A percentile compares a stretch with the other conserved stretches of the same genome.
These are phyloP conservation scores for Noccaea caerulescens DNA, from an alignment of 345 rosid genomes.

Conservation along the genomic window DNA sequence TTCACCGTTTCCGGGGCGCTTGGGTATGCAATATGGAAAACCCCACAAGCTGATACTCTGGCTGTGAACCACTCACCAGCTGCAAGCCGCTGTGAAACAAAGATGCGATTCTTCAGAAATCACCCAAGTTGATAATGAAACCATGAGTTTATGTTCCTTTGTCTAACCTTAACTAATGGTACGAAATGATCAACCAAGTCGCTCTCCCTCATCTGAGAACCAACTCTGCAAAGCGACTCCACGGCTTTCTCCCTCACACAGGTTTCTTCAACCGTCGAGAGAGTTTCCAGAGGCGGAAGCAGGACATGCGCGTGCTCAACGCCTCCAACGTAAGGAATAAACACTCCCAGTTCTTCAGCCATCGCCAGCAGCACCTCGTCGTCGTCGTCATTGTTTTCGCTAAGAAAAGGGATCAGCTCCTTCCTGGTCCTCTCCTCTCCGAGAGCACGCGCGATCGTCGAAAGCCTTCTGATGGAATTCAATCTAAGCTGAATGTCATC, in stretches of 20 bases:
- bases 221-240: conserved; percentile 77
- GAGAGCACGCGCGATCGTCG: conserved; percentile 89
- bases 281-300: conserved; percentile 76
- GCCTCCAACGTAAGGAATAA: conserved; percentile 87
- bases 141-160: not conserved
- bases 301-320: conserved; percentile 74
- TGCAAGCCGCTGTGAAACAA: conserved; percentile 70
- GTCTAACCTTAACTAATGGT: conserved; percentile 73
- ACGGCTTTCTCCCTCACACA: conserved; percentile 87
- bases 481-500: conserved; percentile 86
- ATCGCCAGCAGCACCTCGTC: conserved; percentile 85
- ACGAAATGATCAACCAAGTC: conserved; percentile 75
- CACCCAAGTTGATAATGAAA: not conserved
- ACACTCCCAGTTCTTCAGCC: conserved; percentile 86
- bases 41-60: conserved; percentile 89
- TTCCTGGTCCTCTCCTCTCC: conserved; percentile 85
- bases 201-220: conserved; percentile 83
- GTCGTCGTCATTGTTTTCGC: conserved; percentile 85
- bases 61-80: conserved; percentile 99
- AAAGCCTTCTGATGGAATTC: conserved; percentile 78
- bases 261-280: conserved; percentile 77
- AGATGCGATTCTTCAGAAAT: not conserved
- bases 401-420: conserved; percentile 78
- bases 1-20: conserved; percentile 79
- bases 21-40: conserved; percentile 89